These are phyloP conservation scores for Kazachstania viticola DNA, from an alignment of 805 yeast genomes.

Conservation along the genomic window DNA sequence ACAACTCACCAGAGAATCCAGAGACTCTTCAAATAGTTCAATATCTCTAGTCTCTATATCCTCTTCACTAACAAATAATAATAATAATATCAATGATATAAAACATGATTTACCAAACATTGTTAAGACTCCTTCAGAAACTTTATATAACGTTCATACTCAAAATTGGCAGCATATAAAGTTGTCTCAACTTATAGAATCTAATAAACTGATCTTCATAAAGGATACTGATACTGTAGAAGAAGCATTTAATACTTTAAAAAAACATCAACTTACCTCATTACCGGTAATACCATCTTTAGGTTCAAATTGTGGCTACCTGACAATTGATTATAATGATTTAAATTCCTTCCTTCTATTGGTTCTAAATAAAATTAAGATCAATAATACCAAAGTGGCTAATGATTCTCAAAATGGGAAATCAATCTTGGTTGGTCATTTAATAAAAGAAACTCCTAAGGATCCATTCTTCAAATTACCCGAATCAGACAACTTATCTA, in stretches of 20 bases:
- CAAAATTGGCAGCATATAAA: conserved; percentile 60
- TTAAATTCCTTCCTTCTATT: conserved; percentile 73
- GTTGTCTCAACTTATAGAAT: conserved; percentile 62
- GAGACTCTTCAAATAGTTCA: conserved; percentile 6
- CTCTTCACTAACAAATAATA: background rate
- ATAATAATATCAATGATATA: background rate
- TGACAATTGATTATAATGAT: conserved; percentile 85
- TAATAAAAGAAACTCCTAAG: conserved; percentile 70
- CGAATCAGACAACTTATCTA: conserved; percentile 53
- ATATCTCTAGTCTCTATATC: conserved; percentile 5
- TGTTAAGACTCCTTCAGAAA: conserved; percentile 7
- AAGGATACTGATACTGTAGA: conserved; percentile 62
- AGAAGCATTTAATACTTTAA: conserved; percentile 71
- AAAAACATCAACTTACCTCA: conserved; percentile 63
- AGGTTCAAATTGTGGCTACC: no score
- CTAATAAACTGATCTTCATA: conserved; percentile 61
- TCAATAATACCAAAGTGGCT: conserved; percentile 20
- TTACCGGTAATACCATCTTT: conserved; percentile 46
- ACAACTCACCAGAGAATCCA: no score
- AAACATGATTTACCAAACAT: conserved; percentile 1
- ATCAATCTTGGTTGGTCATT: conserved; percentile 81
- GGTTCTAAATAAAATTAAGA: conserved; percentile 59
- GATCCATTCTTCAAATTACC: conserved; percentile 75
- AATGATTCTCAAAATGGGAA: conserved; percentile 67
- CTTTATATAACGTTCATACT: conserved; percentile 24